Evolutionary conservation across 129 eudicot genomes (phyloP).

Genomic region (Helianthus annuus): HanXRQr2.0-SUNRISE NC_035448.2:200027669-200028168

Average conservation of each 20-base stretch:
- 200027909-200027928: background rate
- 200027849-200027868: background rate
- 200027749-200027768: background rate
- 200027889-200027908: background rate
- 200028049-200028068: background rate
- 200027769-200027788: too few species aligned
- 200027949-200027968: background rate
- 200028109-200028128: background rate
- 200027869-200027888: background rate
- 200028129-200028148: background rate
- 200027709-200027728: conserved; percentile 18
- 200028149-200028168: background rate
- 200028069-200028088: background rate
- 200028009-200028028: background rate
- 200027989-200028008: background rate
- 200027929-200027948: background rate
- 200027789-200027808: conserved; percentile 6
- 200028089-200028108: background rate
- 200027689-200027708: conserved; percentile 12
- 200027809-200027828: background rate
- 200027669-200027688: conserved; percentile 22
- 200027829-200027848: background rate
- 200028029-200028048: conserved; percentile 7
- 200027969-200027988: background rate
- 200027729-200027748: background rate